A percentile compares a stretch with the other conserved stretches of the same genome.
Evolutionary conservation across 2,329 filamentous ascomycete species (phyloP).

Genomic region (Phialophora macrospora): DNA sequence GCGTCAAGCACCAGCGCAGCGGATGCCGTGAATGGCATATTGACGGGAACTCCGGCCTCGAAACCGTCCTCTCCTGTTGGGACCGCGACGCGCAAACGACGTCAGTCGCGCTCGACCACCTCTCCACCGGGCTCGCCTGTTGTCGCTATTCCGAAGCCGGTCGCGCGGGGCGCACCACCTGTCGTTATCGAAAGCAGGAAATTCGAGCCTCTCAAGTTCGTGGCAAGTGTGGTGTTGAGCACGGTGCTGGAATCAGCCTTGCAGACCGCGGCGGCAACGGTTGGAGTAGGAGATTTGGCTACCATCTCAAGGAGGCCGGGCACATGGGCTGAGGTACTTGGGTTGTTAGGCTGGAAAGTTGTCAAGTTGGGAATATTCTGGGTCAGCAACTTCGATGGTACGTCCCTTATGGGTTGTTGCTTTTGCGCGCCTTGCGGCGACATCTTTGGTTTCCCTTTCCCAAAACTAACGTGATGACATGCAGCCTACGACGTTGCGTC

Average conservation of each 20-base stretch:
- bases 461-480: background rate
- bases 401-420: conserved; percentile 23
- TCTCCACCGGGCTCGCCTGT: conserved; percentile 23
- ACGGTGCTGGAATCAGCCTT: conserved; percentile 68
- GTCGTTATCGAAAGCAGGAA: background rate
- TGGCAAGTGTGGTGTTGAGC: conserved; percentile 56
- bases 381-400: conserved; percentile 71
- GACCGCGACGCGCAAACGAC: conserved; percentile 20
- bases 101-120: conserved; percentile 22
- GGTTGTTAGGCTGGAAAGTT: conserved; percentile 61
- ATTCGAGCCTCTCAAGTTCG: conserved; percentile 47
- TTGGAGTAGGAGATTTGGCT: conserved; percentile 69
- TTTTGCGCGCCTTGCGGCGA: background rate
- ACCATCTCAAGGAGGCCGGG: conserved; percentile 68
- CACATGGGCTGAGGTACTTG: conserved; percentile 65
- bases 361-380: conserved; percentile 74
- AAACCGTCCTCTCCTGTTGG: conserved; percentile 19
- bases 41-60: conserved; percentile 17
- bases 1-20: conserved; percentile 23
- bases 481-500: conserved; percentile 68
- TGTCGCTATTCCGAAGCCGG: conserved; percentile 18
- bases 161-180: background rate
- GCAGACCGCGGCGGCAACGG: conserved; percentile 65
- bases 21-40: conserved; percentile 12
- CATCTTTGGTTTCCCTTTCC: background rate